Percentiles rank a stretch among this genome's conserved stretches.
Conservation (phyloP, 106 monocot genomes). For the Alisma plantagoaquatica region DNA sequence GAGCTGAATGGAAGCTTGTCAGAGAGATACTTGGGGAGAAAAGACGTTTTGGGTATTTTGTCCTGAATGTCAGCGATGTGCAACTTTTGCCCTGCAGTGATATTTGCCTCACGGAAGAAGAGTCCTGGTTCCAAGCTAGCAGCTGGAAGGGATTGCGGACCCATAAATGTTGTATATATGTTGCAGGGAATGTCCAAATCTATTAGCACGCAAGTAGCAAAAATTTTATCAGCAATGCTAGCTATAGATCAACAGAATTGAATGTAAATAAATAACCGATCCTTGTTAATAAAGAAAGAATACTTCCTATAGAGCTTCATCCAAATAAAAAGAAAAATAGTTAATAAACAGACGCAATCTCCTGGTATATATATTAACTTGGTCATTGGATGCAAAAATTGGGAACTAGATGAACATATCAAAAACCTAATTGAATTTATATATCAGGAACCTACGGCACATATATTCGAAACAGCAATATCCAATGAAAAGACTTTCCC, state of each 20-base stretch:
- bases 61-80: slow-evolving; percentile 2
- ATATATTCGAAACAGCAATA: too few species aligned
- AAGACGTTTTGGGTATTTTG: neutral
- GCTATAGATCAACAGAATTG: neutral
- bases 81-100: neutral
- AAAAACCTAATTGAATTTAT: too few species aligned
- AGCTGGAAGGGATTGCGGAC: neutral
- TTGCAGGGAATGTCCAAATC: neutral
- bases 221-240: neutral
- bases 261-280: too few species aligned
- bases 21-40: neutral
- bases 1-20: slow-evolving; percentile 1
- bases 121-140: neutral
- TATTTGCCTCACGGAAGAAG: slow-evolving; percentile 3
- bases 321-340: too few species aligned
- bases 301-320: too few species aligned
- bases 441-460: too few species aligned
- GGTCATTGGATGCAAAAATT: too few species aligned
- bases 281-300: too few species aligned
- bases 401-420: too few species aligned
- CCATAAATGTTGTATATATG: neutral
- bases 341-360: too few species aligned
- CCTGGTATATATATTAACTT: too few species aligned
- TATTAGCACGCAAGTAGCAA: neutral
- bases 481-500: neutral